These are phyloP conservation scores for Eucalyptus cladocalyx DNA, from an alignment of 345 rosid species.

Conservation along the genomic window DNA sequence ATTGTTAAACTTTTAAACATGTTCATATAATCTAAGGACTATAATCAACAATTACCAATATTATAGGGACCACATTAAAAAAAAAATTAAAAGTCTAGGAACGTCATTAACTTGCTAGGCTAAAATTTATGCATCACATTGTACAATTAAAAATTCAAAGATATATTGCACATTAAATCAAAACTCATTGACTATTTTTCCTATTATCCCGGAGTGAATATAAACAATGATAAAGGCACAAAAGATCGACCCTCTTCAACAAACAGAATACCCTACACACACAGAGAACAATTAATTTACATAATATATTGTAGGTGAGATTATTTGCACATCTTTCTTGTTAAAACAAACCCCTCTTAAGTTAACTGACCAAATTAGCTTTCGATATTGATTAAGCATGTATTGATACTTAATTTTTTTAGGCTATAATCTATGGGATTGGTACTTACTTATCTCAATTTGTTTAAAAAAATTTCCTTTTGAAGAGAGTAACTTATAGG, in stretches of 20 bases:
- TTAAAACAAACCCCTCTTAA: neutral
- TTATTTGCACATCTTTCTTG: neutral
- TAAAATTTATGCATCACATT: neutral
- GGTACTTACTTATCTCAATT: neutral
- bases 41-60: neutral
- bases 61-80: accelerated
- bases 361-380: neutral
- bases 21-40: neutral
- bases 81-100: neutral
- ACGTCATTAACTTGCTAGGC: neutral
- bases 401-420: neutral
- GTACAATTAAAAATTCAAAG: neutral
- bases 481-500: neutral
- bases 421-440: neutral
- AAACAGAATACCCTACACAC: neutral
- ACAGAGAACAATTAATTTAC: neutral
- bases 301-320: neutral
- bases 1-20: neutral
- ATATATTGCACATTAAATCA: neutral
- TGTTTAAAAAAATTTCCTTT: neutral
- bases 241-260: neutral
- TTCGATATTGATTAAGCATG: neutral
- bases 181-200: accelerated
- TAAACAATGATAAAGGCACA: neutral
- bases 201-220: neutral